Percentiles rank a stretch among this genome's conserved stretches.
These are phyloP conservation scores for Malus sieversii DNA, from an alignment of 306 rosid species.

Conservation along the genomic window DNA sequence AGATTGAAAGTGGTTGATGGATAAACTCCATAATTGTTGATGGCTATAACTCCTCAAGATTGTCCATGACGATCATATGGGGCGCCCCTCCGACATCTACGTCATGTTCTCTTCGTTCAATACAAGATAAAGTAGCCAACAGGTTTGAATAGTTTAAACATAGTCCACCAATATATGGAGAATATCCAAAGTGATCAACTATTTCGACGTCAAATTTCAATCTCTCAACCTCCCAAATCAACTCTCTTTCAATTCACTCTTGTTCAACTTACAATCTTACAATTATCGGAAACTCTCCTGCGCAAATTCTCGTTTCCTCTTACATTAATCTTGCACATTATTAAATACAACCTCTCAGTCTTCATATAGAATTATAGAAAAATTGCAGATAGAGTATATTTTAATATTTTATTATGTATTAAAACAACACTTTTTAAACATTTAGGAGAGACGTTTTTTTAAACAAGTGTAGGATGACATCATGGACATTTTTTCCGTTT, in stretches of 20 bases:
- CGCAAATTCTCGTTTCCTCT: neutral
- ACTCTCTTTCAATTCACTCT: neutral
- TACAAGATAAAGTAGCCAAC: neutral
- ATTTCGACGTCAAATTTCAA: neutral
- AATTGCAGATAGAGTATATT: too few relatives aligned
- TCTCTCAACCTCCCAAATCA: neutral
- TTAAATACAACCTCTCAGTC: neutral
- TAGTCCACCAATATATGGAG: neutral
- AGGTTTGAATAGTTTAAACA: neutral
- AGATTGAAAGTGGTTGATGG: conserved; percentile 28
- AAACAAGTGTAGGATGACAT: too few relatives aligned
- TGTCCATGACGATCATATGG: conserved; percentile 52
- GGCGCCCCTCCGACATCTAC: conserved; percentile 38
- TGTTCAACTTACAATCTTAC: neutral
- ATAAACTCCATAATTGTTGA: conserved; percentile 44
- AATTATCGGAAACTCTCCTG: too few relatives aligned
- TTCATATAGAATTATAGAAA: neutral
- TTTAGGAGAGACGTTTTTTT: too few relatives aligned
- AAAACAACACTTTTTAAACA: too few relatives aligned
- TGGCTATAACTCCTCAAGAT: conserved; percentile 48
- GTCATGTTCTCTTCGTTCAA: conserved; percentile 25
- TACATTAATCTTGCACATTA: neutral
- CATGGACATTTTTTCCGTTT: too few relatives aligned
- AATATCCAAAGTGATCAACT: neutral
- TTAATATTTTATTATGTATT: too few relatives aligned